A percentile compares a stretch with the other conserved stretches of the same genome.
Evolutionary conservation across 345 rosid species (phyloP).

Genomic region (Sonneratia caseolaris): DNA sequence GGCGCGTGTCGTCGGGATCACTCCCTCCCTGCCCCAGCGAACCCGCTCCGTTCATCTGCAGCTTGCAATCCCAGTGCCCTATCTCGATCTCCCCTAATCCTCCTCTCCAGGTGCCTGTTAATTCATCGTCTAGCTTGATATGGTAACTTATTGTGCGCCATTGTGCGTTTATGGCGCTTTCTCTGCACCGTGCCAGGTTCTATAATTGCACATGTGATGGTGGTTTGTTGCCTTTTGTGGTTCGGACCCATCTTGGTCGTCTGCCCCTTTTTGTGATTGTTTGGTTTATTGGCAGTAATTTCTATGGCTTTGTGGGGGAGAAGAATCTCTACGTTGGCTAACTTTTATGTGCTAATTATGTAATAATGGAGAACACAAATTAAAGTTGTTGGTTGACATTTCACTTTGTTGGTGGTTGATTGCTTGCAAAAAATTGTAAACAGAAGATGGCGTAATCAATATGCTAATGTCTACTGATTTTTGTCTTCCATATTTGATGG

Average conservation of each 20-base stretch:
- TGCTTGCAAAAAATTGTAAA: neutral
- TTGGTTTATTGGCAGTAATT: neutral
- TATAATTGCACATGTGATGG: neutral
- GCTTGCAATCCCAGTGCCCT: constrained; percentile 47
- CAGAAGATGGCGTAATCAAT: too few relatives aligned
- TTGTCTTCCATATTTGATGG: neutral
- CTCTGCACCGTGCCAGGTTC: neutral
- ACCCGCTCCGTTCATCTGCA: constrained; percentile 28
- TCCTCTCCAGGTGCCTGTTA: constrained; percentile 42
- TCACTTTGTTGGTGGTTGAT: neutral
- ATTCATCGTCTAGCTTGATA: neutral
- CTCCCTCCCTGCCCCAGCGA: constrained; percentile 33
- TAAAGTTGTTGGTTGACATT: neutral
- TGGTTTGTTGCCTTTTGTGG: neutral
- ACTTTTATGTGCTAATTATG: neutral
- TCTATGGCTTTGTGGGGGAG: neutral
- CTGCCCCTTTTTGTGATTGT: neutral
- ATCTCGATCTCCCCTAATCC: constrained; percentile 42
- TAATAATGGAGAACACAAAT: neutral
- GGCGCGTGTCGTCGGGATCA: constrained; percentile 21
- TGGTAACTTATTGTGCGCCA: neutral
- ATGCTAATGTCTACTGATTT: too few relatives aligned
- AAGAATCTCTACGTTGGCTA: neutral
- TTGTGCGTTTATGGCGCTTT: neutral
- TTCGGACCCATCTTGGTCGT: neutral